These are phyloP conservation scores for Coccinonectria pachysandricola DNA, from an alignment of 2,329 filamentous ascomycete genomes.

Conservation along the genomic window DNA sequence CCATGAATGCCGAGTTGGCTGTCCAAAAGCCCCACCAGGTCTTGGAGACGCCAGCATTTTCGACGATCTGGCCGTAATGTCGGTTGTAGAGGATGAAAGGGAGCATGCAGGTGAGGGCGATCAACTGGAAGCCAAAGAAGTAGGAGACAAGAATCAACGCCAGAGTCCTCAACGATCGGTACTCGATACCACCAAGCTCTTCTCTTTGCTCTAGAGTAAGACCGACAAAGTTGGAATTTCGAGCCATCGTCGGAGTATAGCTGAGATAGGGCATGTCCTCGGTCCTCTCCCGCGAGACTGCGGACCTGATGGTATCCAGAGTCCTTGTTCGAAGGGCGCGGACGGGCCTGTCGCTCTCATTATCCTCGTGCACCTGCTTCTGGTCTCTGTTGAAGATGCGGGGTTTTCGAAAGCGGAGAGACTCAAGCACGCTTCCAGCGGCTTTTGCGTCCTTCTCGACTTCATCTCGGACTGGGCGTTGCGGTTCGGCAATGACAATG, in stretches of 20 bases:
- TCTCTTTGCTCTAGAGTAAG: conserved; percentile 85
- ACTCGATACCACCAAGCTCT: conserved; percentile 93
- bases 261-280: conserved; percentile 78
- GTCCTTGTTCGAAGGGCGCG: conserved; percentile 35
- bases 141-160: conserved; percentile 69
- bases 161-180: conserved; percentile 79
- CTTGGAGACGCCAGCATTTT: conserved; percentile 47
- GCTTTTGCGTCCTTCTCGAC: conserved; percentile 33
- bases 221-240: conserved; percentile 87
- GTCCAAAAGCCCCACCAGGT: conserved; percentile 94
- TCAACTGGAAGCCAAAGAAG: conserved; percentile 71
- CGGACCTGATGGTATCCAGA: conserved; percentile 47
- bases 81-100: conserved; percentile 66
- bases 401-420: conserved; percentile 35
- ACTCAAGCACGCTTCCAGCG: conserved; percentile 27
- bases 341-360: conserved; percentile 16
- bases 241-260: conserved; percentile 82
- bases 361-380: conserved; percentile 28
- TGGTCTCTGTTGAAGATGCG: conserved; percentile 28
- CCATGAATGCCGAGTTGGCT: conserved; percentile 79
- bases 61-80: conserved; percentile 57
- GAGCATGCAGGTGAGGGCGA: conserved; percentile 62
- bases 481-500: conserved; percentile 59
- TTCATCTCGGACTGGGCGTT: conserved; percentile 27
- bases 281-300: conserved; percentile 42